phyloP scores from a whole-genome alignment of 2,329 filamentous ascomycete species.

The Tolypocladium endophyticum region DNA sequence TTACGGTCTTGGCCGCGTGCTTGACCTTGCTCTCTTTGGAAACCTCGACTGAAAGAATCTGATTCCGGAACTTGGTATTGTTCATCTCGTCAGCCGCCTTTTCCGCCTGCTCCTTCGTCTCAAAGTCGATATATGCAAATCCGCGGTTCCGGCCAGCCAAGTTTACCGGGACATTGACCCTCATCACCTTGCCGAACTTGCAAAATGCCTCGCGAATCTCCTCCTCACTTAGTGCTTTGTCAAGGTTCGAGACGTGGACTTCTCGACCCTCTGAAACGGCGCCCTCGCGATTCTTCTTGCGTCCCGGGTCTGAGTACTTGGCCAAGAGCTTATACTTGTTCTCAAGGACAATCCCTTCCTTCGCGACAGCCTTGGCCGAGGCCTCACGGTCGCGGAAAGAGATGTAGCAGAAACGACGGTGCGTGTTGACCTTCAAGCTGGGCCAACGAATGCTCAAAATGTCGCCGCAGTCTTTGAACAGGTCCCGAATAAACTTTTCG shows the following conservation, averaged over 20 bases:
- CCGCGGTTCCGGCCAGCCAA: conserved; percentile 62
- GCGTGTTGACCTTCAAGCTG: conserved; percentile 78
- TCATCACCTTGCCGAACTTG: conserved; percentile 65
- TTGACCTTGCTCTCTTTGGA: conserved; percentile 47
- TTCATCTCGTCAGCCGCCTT: conserved; percentile 58
- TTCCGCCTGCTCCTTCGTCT: conserved; percentile 57
- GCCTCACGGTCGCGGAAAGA: conserved; percentile 66
- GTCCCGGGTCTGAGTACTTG: conserved; percentile 74
- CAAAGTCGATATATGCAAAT: conserved; percentile 70
- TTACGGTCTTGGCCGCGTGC: conserved; percentile 35
- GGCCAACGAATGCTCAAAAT: conserved; percentile 83
- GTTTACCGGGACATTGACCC: conserved; percentile 60
- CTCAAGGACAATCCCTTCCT: conserved; percentile 62
- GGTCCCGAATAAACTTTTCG: conserved; percentile 53
- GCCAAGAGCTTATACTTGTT: conserved; percentile 59
- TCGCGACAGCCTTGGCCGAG: conserved; percentile 59
- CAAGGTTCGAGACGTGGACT: conserved; percentile 64
- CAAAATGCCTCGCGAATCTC: conserved; percentile 63
- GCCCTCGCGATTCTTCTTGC: conserved; percentile 69
- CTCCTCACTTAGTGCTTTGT: conserved; percentile 49
- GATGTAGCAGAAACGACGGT: conserved; percentile 90
- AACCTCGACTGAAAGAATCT: conserved; percentile 56
- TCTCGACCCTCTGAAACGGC: conserved; percentile 82
- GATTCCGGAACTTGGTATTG: conserved; percentile 56
- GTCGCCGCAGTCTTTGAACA: conserved; percentile 69